phyloP scores from a whole-genome alignment of 2,329 filamentous ascomycete species.

The Mycosphaerella sp. region DNA sequence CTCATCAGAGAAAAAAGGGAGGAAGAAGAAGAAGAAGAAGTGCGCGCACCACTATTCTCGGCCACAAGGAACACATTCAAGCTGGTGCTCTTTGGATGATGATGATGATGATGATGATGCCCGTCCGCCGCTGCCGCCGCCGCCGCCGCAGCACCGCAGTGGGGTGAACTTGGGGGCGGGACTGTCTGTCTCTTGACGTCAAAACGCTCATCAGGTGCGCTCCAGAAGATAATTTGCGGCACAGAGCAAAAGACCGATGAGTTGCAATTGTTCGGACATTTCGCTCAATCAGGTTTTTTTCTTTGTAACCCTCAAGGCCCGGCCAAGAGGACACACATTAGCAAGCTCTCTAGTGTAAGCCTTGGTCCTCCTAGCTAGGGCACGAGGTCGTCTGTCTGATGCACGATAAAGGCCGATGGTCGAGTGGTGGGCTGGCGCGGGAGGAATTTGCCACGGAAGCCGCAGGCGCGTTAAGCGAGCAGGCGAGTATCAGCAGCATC shows the following conservation, averaged over 20 bases:
- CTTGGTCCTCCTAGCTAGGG: background rate
- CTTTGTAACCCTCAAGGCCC: too few relatives aligned
- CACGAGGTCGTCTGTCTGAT: background rate
- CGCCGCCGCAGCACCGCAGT: too few relatives aligned
- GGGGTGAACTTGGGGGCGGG: background rate
- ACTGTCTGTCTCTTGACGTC: constrained; percentile 19
- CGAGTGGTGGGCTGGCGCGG: constrained; percentile 1
- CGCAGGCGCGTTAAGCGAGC: background rate
- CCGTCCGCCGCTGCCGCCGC: constrained; percentile 15
- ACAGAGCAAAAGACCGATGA: constrained; percentile 10
- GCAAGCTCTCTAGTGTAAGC: constrained; percentile 3
- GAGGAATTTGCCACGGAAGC: background rate
- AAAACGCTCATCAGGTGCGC: background rate
- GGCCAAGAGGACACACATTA: constrained; percentile 11
- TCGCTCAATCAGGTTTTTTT: constrained; percentile 21
- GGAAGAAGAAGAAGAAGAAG: too few relatives aligned
- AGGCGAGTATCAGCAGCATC: background rate
- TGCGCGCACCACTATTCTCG: background rate
- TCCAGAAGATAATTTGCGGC: too few relatives aligned
- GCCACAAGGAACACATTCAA: too few relatives aligned
- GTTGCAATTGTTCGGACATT: constrained; percentile 13
- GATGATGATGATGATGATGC: constrained; percentile 16
- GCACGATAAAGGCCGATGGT: background rate
- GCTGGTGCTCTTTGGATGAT: too few relatives aligned
- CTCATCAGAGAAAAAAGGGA: too few relatives aligned